These are phyloP conservation scores for Vinca minor DNA, from an alignment of 257 asterid species.

Conservation along the genomic window DNA sequence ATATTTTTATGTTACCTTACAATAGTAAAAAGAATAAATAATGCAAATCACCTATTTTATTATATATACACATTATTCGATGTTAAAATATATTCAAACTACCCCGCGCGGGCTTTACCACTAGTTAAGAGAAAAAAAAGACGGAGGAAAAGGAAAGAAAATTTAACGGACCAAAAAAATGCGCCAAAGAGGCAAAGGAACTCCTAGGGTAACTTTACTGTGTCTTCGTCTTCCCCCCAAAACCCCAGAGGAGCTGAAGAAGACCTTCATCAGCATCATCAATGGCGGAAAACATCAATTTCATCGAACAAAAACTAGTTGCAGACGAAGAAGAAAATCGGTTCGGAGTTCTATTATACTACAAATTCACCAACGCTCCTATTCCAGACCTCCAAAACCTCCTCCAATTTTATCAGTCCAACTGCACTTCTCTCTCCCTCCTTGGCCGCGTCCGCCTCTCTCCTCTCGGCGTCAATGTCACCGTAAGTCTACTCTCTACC, in stretches of 20 bases:
- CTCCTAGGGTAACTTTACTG: background rate
- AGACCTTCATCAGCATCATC: conserved; percentile 8
- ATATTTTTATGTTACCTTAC: no score
- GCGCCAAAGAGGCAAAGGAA: background rate
- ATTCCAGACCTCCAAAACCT: conserved; percentile 54
- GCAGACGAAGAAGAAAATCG: conserved; percentile 22
- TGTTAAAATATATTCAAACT: no score
- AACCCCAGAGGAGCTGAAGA: background rate
- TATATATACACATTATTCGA: no score
- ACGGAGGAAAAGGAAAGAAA: no score
- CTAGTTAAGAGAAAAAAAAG: no score
- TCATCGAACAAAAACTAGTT: conserved; percentile 9
- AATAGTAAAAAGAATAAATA: no score
- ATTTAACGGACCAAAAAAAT: background rate
- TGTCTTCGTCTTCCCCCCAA: background rate
- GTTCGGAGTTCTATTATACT: conserved; percentile 75
- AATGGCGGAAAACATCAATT: conserved; percentile 40
- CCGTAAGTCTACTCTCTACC: conserved; percentile 37
- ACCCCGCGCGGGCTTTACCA: no score
- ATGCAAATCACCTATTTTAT: no score
- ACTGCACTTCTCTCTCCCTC: conserved; percentile 68
- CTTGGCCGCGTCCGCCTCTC: conserved; percentile 97
- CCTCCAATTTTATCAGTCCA: conserved; percentile 52
- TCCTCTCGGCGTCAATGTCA: conserved; percentile 74
- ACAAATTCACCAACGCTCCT: conserved; percentile 51